Conservation (phyloP, 495 filamentous ascomycete species). For the Mycothermus thermophilus region DNA sequence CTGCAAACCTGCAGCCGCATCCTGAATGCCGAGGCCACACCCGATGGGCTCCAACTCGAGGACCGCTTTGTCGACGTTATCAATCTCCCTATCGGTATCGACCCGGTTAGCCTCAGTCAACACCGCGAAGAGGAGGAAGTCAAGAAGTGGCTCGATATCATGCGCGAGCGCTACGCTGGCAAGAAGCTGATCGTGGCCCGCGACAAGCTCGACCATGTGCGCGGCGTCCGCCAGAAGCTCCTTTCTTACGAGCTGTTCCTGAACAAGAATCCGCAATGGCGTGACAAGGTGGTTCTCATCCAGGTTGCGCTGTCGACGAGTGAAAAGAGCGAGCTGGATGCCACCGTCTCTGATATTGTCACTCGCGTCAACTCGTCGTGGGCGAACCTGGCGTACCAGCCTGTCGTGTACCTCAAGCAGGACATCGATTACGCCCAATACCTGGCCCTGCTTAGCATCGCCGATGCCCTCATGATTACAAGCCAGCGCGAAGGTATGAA, state of each 20-base stretch:
- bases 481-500: slow-evolving; percentile 94
- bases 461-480: slow-evolving; percentile 83
- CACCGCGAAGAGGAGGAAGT: slow-evolving; percentile 63
- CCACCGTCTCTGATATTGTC: slow-evolving; percentile 79
- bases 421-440: slow-evolving; percentile 85
- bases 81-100: slow-evolving; percentile 65
- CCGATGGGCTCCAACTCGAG: slow-evolving; percentile 78
- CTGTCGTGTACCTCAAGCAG: slow-evolving; percentile 87
- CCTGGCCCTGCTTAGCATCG: slow-evolving; percentile 72
- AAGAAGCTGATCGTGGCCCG: slow-evolving; percentile 83
- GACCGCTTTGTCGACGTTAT: slow-evolving; percentile 81
- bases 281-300: slow-evolving; percentile 73
- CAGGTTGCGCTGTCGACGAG: slow-evolving; percentile 84
- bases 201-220: slow-evolving; percentile 83
- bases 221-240: slow-evolving; percentile 82
- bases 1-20: slow-evolving; percentile 85
- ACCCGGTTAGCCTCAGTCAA: slow-evolving; percentile 57
- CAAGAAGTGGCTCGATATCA: slow-evolving; percentile 58
- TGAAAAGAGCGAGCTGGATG: slow-evolving; percentile 72
- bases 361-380: slow-evolving; percentile 81
- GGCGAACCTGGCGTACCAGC: slow-evolving; percentile 77
- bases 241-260: slow-evolving; percentile 87
- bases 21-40: slow-evolving; percentile 71
- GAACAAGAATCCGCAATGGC: slow-evolving; percentile 80
- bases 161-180: slow-evolving; percentile 64